Evolutionary conservation across 495 filamentous ascomycete species (phyloP), one percentile per base, ranked within the genome.

Genomic region (Mytilinidion resinicola): DNA sequence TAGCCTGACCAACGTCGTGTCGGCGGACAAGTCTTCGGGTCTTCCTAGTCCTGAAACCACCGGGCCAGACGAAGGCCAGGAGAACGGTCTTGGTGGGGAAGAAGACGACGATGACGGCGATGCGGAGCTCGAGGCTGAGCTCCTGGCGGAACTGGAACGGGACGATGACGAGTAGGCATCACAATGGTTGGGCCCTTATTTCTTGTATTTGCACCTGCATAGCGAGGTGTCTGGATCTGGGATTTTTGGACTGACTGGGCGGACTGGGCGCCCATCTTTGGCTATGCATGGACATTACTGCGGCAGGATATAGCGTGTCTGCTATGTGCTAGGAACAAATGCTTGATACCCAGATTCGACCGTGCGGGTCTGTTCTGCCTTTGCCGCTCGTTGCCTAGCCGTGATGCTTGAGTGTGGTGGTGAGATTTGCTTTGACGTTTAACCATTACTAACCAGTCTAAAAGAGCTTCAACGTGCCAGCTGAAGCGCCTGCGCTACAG

Each of bases 91-190:
- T 17, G 57, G 44, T 37, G 80, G 80, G 17, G 78, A 81, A 9
- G 84, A 48, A 1, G 60, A 63, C 39, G n/a, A 17, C 21, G 60
- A 63, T 19, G 34, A 36, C 25, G 63, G 63, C 1, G 38, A 51
- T n/a, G 84, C 82, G 44, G 84, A 80, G 43, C 69, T 88, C 17
- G 85, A 87, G 66, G 80, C 80, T 10, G 84, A 89, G 59, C 77
- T 90, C 69, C 66, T 85, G 65, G 84, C 83, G 0, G 85, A 83
- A 43, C 80, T 88, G 50, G 82, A 84, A 57, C 49, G 39, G 19
- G 36, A 44, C 36, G 59, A 53, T 4, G 20, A 59, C 7, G 49
- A 25, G 21, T 20, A 55, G 20, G 38, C 35, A 39, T 30, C 10
- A 21, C 42, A 9, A 56, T 51, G 37, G 56, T 34, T 30, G 25